A percentile compares a stretch with the other conserved stretches of the same genome.
Evolutionary conservation across 768 basidiomycete species (phyloP).

Genomic region (Hebeloma cylindrosporum): DNA sequence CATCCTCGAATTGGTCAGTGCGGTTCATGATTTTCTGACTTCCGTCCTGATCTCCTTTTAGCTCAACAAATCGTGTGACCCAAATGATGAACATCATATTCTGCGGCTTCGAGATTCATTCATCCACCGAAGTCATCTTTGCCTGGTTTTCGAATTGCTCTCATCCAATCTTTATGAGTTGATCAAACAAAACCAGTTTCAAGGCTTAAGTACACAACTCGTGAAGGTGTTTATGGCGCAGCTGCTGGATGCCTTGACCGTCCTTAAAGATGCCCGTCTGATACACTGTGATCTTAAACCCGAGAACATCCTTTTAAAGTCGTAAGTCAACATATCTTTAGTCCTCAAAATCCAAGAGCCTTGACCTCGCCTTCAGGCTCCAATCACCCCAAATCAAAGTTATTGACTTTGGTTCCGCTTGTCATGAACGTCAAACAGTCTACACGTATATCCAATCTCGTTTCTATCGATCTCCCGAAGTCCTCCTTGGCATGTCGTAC

Average conservation of each 20-base stretch:
- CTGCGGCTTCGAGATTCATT: conserved; percentile 93
- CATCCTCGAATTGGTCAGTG: conserved; percentile 87
- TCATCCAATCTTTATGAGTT: conserved; percentile 98
- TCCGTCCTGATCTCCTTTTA: conserved; percentile 31
- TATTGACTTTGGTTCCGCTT: conserved; percentile 98
- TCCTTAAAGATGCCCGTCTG: conserved; percentile 92
- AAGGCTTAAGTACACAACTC: conserved; percentile 92
- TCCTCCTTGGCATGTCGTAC: conserved; percentile 91
- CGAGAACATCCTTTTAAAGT: conserved; percentile 96
- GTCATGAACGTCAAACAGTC: conserved; percentile 98
- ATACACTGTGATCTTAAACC: conserved; percentile 99
- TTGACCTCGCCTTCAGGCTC: conserved; percentile 48
- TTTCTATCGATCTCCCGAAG: conserved; percentile 98
- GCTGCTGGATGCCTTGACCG: conserved; percentile 85
- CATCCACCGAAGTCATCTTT: conserved; percentile 94
- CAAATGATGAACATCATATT: conserved; percentile 94
- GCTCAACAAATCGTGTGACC: conserved; percentile 94
- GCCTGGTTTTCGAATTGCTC: conserved; percentile 95
- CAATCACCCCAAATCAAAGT: conserved; percentile 47
- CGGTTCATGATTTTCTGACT: background rate
- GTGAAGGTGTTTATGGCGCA: conserved; percentile 99
- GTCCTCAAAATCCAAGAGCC: conserved; percentile 6
- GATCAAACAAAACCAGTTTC: conserved; percentile 99
- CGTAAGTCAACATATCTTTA: conserved; percentile 44
- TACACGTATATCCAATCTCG: conserved; percentile 99